Evolutionary conservation across 352 stramenopile genomes (phyloP).

Genomic region (Phytophthora sojae): DNA sequence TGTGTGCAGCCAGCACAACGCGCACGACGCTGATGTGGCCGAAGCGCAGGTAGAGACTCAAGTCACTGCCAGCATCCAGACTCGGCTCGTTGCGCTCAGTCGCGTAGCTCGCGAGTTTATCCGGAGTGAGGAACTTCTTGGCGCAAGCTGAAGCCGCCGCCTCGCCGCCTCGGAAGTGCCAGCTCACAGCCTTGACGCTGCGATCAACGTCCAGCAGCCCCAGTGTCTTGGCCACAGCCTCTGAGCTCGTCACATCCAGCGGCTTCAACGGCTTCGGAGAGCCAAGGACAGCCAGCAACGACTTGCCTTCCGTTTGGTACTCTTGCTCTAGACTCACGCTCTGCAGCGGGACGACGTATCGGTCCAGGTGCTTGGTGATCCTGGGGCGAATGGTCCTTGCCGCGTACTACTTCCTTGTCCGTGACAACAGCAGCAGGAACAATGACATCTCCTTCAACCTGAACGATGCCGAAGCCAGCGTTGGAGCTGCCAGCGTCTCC

Average conservation of each 20-base stretch:
- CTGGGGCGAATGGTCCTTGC: conserved; percentile 98
- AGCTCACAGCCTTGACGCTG: conserved; percentile 55
- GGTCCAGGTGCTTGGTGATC: conserved; percentile 93
- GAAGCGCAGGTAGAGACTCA: conserved; percentile 95
- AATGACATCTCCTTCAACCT: conserved; percentile 98
- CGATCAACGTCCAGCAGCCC: conserved; percentile 69
- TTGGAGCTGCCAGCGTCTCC: conserved; percentile 7
- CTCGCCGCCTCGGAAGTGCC: conserved; percentile 78
- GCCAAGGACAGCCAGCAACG: conserved; percentile 33
- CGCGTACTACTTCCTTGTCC: conserved; percentile 96
- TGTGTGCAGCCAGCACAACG: conserved; percentile 63
- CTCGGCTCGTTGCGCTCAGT: conserved; percentile 96
- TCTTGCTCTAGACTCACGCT: conserved; percentile 38
- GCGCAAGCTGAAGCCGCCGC: conserved; percentile 64
- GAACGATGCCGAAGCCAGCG: conserved; percentile 75
- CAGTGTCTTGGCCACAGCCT: conserved; percentile 47
- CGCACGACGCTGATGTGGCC: conserved; percentile 88
- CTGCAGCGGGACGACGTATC: conserved; percentile 83
- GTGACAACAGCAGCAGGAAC: conserved; percentile 94
- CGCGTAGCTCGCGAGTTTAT: conserved; percentile 78
- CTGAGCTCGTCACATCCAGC: conserved; percentile 54
- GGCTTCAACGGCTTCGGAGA: conserved; percentile 25
- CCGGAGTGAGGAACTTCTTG: conserved; percentile 87
- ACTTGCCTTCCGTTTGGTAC: conserved; percentile 38
- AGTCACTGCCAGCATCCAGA: conserved; percentile 88